These are phyloP conservation scores for Glaciozyma antarctica DNA, from an alignment of 768 basidiomycete species.

Conservation along the genomic window DNA sequence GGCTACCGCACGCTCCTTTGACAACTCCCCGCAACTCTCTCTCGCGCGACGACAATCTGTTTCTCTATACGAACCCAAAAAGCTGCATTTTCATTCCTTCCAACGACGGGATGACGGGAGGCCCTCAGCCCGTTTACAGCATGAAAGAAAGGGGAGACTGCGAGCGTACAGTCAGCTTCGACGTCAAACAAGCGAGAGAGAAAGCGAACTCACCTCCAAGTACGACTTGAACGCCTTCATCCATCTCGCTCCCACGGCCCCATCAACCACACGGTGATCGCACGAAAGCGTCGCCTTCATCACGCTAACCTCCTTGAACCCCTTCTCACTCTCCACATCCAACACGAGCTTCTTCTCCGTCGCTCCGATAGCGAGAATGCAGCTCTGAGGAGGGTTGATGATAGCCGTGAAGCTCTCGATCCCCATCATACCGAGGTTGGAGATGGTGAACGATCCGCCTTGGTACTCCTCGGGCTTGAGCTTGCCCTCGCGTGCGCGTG, in stretches of 20 bases:
- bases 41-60: too few relatives aligned
- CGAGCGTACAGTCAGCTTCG: not conserved
- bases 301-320: constrained; percentile 80
- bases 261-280: constrained; percentile 93
- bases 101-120: not conserved
- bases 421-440: constrained; percentile 97
- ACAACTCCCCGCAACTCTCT: too few relatives aligned
- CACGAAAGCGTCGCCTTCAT: constrained; percentile 95
- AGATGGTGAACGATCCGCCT: constrained; percentile 98
- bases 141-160: constrained; percentile 33
- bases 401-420: constrained; percentile 87
- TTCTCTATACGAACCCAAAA: not conserved
- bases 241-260: constrained; percentile 90
- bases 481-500: constrained; percentile 94
- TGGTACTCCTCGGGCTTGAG: constrained; percentile 92
- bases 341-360: constrained; percentile 77
- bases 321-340: constrained; percentile 79
- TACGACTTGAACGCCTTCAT: constrained; percentile 34
- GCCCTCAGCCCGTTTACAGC: constrained; percentile 15
- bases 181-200: not conserved
- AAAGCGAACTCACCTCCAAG: constrained; percentile 24
- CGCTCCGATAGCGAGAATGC: constrained; percentile 89
- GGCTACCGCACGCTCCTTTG: too few relatives aligned
- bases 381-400: constrained; percentile 96
- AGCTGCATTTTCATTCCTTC: not conserved